Evolutionary conservation across 176 grass and related monocot species (phyloP).

Genomic region (Oryza officinalis): DNA sequence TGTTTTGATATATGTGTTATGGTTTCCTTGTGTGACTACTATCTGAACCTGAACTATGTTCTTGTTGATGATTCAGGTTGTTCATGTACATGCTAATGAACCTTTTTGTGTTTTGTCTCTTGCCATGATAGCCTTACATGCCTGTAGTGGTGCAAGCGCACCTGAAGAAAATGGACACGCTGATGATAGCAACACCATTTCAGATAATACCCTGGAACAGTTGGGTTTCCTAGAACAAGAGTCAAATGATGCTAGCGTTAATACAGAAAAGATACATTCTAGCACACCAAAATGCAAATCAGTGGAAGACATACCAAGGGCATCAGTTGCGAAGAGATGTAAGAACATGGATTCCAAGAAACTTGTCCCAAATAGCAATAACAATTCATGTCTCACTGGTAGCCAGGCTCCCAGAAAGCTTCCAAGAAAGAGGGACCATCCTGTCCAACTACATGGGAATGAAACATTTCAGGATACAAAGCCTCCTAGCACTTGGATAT

Average conservation of each 20-base stretch:
- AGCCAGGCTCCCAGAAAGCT: slow-evolving; percentile 49
- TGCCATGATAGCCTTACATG: slow-evolving; percentile 32
- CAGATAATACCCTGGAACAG: slow-evolving; percentile 40
- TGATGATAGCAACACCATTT: slow-evolving; percentile 38
- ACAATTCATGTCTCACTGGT: slow-evolving; percentile 40
- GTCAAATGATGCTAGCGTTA: slow-evolving; percentile 54
- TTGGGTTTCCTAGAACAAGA: slow-evolving; percentile 48
- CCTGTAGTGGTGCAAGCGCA: slow-evolving; percentile 20
- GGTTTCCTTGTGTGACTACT: not conserved
- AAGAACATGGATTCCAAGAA: slow-evolving; percentile 71
- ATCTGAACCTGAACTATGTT: not conserved
- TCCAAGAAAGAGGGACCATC: slow-evolving; percentile 49
- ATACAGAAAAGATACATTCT: slow-evolving; percentile 59
- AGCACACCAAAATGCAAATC: slow-evolving; percentile 64
- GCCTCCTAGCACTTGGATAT: slow-evolving; percentile 64
- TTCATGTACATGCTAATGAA: not conserved
- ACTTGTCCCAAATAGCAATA: slow-evolving; percentile 44
- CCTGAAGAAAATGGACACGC: slow-evolving; percentile 30
- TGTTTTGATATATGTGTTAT: not conserved
- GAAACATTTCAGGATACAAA: slow-evolving; percentile 40
- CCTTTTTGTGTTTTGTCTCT: not conserved
- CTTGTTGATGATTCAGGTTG: not conserved
- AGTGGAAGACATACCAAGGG: slow-evolving; percentile 53
- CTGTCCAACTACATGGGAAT: slow-evolving; percentile 37
- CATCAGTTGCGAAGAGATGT: slow-evolving; percentile 50